These are phyloP conservation scores for Pharus latifolius DNA, from an alignment of 176 grass and related monocot species.

Conservation along the genomic window DNA sequence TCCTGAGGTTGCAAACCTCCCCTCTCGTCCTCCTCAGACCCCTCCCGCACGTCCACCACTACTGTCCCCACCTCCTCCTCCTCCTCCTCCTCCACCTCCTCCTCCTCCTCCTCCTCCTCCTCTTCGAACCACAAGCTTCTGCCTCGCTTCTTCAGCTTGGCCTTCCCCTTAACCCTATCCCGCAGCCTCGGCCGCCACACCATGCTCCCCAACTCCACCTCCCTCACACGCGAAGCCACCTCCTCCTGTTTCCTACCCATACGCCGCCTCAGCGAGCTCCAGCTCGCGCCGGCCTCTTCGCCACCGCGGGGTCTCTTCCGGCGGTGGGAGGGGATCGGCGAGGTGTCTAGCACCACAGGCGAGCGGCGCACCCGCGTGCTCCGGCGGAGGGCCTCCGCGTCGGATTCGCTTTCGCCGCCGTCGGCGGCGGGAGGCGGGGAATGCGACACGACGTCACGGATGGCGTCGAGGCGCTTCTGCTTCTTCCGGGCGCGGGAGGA, in stretches of 20 bases:
- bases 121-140: constrained; percentile 27
- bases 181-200: constrained; percentile 50
- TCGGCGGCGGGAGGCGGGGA: constrained; percentile 4
- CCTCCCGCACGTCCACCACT: constrained; percentile 17
- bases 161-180: constrained; percentile 65
- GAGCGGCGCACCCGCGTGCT: constrained; percentile 67
- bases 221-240: constrained; percentile 2
- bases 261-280: constrained; percentile 29
- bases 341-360: constrained; percentile 69
- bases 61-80: constrained; percentile 1
- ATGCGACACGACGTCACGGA: constrained; percentile 40
- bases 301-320: constrained; percentile 36
- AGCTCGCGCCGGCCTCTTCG: constrained; percentile 11
- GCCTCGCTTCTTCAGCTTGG: constrained; percentile 11
- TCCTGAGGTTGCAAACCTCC: constrained; percentile 21
- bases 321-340: constrained; percentile 50
- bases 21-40: constrained; percentile 3
- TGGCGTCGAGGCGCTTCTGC: constrained; percentile 89
- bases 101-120: not conserved
- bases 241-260: constrained; percentile 8
- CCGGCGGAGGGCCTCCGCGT: constrained; percentile 46
- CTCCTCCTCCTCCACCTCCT: constrained; percentile 14
- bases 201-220: constrained; percentile 26
- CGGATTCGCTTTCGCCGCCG: not conserved
- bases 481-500: constrained; percentile 50